These are phyloP conservation scores for Hibiscus trionum DNA, from an alignment of 345 rosid genomes.

Conservation along the genomic window DNA sequence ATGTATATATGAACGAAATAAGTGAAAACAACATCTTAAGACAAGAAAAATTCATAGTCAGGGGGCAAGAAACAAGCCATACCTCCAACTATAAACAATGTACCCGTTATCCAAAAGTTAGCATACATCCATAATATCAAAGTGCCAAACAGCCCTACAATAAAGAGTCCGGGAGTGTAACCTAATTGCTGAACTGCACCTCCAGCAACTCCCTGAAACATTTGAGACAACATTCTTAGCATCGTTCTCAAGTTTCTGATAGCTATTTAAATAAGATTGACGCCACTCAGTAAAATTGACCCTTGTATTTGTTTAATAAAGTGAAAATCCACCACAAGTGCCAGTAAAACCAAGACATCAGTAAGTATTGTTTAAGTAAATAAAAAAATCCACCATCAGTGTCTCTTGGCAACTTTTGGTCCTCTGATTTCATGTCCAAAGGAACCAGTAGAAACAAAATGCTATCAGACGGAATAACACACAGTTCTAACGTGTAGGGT, in stretches of 20 bases:
- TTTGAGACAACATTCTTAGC: slow-evolving; percentile 9
- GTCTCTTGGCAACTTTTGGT: not conserved
- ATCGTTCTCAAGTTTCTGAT: not conserved
- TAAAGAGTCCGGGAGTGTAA: slow-evolving; percentile 93
- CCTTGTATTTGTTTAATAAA: not conserved
- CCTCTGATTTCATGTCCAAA: not conserved
- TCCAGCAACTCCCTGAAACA: slow-evolving; percentile 81
- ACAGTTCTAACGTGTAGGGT: not conserved
- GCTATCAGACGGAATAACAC: not conserved
- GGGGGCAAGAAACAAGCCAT: slow-evolving; percentile 21
- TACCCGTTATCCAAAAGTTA: slow-evolving; percentile 95
- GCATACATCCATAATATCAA: slow-evolving; percentile 95
- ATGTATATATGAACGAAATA: not conserved
- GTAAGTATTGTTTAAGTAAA: not conserved
- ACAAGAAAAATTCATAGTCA: not conserved
- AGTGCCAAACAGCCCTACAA: slow-evolving; percentile 78
- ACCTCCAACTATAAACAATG: slow-evolving; percentile 94
- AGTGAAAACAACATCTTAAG: not conserved
- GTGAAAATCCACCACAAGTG: not conserved
- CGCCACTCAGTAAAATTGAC: not conserved
- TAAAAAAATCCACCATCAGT: not conserved
- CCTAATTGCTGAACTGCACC: slow-evolving; percentile 77
- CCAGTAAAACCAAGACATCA: not conserved
- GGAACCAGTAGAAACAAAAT: not conserved
- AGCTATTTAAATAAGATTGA: not conserved